Evolutionary conservation across 148 eudicot genomes (phyloP).

Genomic region (Chenopodium album): DNA sequence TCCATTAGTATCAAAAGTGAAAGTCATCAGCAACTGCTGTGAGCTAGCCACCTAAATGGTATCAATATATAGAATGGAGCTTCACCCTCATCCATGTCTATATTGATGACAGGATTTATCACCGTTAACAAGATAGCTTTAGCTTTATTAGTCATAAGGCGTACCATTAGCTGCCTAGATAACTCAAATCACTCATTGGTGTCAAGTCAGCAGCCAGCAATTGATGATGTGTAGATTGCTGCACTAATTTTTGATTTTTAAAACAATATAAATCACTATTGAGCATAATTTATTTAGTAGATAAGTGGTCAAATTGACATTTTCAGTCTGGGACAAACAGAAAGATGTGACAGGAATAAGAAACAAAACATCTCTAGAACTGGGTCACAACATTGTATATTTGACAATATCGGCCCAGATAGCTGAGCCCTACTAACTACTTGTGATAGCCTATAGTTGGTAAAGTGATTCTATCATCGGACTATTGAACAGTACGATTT

Average conservation of each 20-base stretch:
- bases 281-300: no score
- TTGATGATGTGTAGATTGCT: background rate
- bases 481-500: background rate
- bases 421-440: constrained; percentile 5
- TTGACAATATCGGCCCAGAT: background rate
- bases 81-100: background rate
- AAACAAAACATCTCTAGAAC: background rate
- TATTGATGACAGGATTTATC: background rate
- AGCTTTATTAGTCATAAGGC: background rate
- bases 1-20: background rate
- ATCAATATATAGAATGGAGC: background rate
- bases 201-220: constrained; percentile 1
- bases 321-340: background rate
- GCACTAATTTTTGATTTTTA: no score
- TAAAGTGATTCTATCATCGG: background rate
- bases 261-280: background rate
- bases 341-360: background rate
- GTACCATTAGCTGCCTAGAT: background rate
- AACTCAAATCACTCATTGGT: background rate
- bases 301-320: background rate
- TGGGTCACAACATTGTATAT: background rate
- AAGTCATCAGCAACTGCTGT: background rate
- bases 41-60: background rate
- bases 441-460: background rate
- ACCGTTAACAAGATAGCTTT: background rate